A percentile compares a stretch with the other conserved stretches of the same genome.
phyloP scores from a whole-genome alignment of 345 rosid species.

The Gynandropsis gynandra region DNA sequence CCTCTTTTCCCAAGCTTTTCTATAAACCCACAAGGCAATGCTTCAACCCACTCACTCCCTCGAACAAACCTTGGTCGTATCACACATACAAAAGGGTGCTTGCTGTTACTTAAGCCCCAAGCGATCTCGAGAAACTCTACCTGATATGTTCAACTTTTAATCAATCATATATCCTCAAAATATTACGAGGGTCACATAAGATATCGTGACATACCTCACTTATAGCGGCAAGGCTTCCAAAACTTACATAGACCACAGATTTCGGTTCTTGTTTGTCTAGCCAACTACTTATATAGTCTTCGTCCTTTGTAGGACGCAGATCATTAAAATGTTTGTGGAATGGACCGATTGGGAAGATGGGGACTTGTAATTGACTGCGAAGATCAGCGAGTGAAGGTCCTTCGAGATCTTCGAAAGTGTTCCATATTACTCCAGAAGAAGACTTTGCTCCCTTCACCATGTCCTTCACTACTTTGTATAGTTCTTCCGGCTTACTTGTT shows the following conservation, averaged over 20 bases:
- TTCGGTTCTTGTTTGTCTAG: constrained; percentile 36
- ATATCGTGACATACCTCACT: too few relatives aligned
- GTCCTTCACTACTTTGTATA: constrained; percentile 2
- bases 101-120: constrained; percentile 43
- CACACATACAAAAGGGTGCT: constrained; percentile 59
- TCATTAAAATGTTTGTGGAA: constrained; percentile 35
- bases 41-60: constrained; percentile 29
- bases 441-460: constrained; percentile 27
- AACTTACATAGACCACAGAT: constrained; percentile 52
- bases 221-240: constrained; percentile 47
- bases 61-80: constrained; percentile 38
- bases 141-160: too few relatives aligned
- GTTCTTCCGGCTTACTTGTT: constrained; percentile 16
- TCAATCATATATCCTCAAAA: too few relatives aligned
- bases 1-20: constrained; percentile 38
- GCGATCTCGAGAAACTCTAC: constrained; percentile 43
- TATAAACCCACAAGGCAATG: constrained; percentile 36
- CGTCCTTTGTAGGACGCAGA: constrained; percentile 19
- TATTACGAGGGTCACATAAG: too few relatives aligned
- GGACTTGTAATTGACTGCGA: constrained; percentile 23
- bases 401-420: constrained; percentile 51
- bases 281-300: constrained; percentile 41
- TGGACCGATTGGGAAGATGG: constrained; percentile 41
- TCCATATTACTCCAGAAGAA: constrained; percentile 45
- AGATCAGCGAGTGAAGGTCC: constrained; percentile 20